Conservation (phyloP, 1,284 basidiomycete genomes). For the Sphagnurus paluster region DNA sequence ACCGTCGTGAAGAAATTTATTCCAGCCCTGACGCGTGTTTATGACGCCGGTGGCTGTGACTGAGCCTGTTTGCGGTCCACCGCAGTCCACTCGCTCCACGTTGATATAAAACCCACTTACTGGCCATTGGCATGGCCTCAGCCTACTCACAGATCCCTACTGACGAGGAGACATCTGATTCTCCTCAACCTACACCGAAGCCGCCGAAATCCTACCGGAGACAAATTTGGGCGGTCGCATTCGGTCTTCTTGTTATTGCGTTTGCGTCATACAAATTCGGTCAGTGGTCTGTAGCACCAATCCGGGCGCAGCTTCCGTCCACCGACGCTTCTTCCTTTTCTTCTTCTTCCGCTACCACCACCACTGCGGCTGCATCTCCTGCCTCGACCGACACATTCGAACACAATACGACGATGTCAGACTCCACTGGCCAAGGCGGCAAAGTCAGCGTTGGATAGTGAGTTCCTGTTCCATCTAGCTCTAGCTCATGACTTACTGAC, state of each 20-base stretch:
- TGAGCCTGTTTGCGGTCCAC: neutral
- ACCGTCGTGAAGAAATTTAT: too few species aligned
- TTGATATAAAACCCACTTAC: neutral
- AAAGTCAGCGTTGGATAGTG: slow-evolving; percentile 82
- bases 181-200: neutral
- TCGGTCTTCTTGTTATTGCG: slow-evolving; percentile 35
- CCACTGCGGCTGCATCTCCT: slow-evolving; percentile 15
- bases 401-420: too few species aligned
- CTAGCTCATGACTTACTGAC: slow-evolving; percentile 9
- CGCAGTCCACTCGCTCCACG: slow-evolving; percentile 4
- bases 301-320: slow-evolving; percentile 11
- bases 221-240: slow-evolving; percentile 30
- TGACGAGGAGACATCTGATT: slow-evolving; percentile 13
- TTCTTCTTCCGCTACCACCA: slow-evolving; percentile 9
- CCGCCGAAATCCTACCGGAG: slow-evolving; percentile 8
- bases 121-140: slow-evolving; percentile 14
- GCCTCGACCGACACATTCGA: too few species aligned
- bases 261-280: slow-evolving; percentile 46
- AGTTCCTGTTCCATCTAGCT: slow-evolving; percentile 32
- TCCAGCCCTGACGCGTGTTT: neutral
- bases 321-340: slow-evolving; percentile 14
- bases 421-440: too few species aligned
- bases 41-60: slow-evolving; percentile 7
- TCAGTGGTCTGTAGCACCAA: slow-evolving; percentile 36
- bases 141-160: slow-evolving; percentile 22